Evolutionary conservation across 148 eudicot species (phyloP).

Genomic region (Simmondsia chinensis): DNA sequence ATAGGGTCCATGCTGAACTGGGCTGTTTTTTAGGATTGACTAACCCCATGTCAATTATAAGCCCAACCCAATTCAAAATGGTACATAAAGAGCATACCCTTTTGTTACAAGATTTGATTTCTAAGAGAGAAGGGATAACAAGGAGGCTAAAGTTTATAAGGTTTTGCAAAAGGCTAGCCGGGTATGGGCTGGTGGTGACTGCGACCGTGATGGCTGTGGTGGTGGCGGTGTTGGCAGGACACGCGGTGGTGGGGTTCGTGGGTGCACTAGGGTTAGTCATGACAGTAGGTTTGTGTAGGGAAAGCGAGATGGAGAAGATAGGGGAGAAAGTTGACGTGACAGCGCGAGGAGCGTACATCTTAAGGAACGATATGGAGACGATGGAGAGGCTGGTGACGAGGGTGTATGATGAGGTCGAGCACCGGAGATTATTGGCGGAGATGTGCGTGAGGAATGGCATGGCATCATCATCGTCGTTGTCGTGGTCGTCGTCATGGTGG

Average conservation of each 20-base stretch:
- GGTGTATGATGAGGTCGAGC: slow-evolving; percentile 59
- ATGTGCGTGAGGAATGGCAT: slow-evolving; percentile 49
- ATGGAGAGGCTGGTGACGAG: slow-evolving; percentile 56
- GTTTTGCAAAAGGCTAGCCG: slow-evolving; percentile 25
- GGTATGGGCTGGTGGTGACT: slow-evolving; percentile 15
- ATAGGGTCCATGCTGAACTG: too few species aligned
- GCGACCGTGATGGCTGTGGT: slow-evolving; percentile 23
- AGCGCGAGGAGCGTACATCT: slow-evolving; percentile 49
- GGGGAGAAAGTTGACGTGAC: slow-evolving; percentile 53
- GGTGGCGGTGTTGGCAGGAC: slow-evolving; percentile 33
- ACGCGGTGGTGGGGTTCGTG: slow-evolving; percentile 38
- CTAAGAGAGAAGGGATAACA: slow-evolving; percentile 24
- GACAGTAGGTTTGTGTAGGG: slow-evolving; percentile 13
- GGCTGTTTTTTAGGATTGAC: slow-evolving; percentile 23
- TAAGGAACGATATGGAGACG: slow-evolving; percentile 66
- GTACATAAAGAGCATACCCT: slow-evolving; percentile 21
- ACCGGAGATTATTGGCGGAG: slow-evolving; percentile 31
- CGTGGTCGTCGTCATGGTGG: too few species aligned
- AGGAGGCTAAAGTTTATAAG: slow-evolving; percentile 28
- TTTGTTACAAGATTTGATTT: slow-evolving; percentile 32
- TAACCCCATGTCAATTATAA: slow-evolving; percentile 37
- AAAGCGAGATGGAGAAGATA: slow-evolving; percentile 11
- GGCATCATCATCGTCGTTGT: too few species aligned
- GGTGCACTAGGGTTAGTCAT: slow-evolving; percentile 38
- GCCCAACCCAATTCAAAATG: slow-evolving; percentile 15